Conservation (phyloP, 768 basidiomycete species). For the Cystoderma amianthinum region DNA sequence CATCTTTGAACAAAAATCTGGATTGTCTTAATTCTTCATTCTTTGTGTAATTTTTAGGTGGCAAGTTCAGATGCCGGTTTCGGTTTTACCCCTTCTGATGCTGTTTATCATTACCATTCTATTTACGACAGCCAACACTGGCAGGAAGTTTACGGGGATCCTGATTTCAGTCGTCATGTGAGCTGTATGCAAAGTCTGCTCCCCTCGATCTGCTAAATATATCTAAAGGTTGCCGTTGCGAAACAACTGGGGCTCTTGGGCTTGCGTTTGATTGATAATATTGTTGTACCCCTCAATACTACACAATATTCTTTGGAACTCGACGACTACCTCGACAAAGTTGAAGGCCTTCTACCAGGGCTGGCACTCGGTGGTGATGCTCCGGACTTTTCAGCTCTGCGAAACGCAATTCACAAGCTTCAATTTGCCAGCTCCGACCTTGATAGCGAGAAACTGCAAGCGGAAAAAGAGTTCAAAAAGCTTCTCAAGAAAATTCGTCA, state of each 20-base stretch:
- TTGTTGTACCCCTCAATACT: slow-evolving; percentile 69
- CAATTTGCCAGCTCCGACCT: slow-evolving; percentile 46
- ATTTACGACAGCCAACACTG: slow-evolving; percentile 69
- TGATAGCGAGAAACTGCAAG: slow-evolving; percentile 51
- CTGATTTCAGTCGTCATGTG: slow-evolving; percentile 69
- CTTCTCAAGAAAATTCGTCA: slow-evolving; percentile 30
- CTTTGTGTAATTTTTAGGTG: slow-evolving; percentile 16
- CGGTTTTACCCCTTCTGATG: slow-evolving; percentile 36
- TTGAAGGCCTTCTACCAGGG: slow-evolving; percentile 37
- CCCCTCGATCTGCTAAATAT: background rate
- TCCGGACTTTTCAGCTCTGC: slow-evolving; percentile 35
- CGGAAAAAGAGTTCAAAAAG: slow-evolving; percentile 43
- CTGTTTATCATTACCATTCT: slow-evolving; percentile 73
- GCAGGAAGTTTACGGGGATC: slow-evolving; percentile 73
- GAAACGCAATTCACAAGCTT: slow-evolving; percentile 37
- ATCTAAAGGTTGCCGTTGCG: slow-evolving; percentile 54
- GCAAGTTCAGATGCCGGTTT: slow-evolving; percentile 40
- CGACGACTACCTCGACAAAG: slow-evolving; percentile 51
- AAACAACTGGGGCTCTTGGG: slow-evolving; percentile 58
- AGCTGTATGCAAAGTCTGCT: slow-evolving; percentile 10
- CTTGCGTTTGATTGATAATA: slow-evolving; percentile 55
- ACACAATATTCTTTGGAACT: slow-evolving; percentile 70
- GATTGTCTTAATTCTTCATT: background rate
- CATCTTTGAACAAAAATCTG: no score
- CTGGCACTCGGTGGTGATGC: slow-evolving; percentile 10